Evolutionary conservation across 495 filamentous ascomycete species (phyloP).

Genomic region (Schizothecium vesticola): DNA sequence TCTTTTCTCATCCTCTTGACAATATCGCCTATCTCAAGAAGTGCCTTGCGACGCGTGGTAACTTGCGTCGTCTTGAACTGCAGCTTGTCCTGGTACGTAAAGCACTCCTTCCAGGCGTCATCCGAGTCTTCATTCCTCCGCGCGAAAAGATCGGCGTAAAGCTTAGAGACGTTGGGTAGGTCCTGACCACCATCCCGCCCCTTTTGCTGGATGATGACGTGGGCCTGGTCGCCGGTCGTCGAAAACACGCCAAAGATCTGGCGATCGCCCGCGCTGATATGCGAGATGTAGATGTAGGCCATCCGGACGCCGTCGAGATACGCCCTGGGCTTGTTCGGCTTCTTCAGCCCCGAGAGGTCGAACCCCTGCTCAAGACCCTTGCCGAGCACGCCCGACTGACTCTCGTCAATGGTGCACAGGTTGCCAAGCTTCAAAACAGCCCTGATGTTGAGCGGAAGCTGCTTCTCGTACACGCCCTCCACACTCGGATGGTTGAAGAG

Average conservation of each 20-base stretch:
- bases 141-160: constrained; percentile 73
- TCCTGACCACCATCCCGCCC: constrained; percentile 67
- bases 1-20: constrained; percentile 85
- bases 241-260: constrained; percentile 95
- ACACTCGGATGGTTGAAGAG: constrained; percentile 90
- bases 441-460: constrained; percentile 75
- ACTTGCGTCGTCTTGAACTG: constrained; percentile 82
- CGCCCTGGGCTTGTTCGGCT: constrained; percentile 56
- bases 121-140: constrained; percentile 60
- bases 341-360: constrained; percentile 70
- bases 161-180: constrained; percentile 82
- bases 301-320: constrained; percentile 68
- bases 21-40: constrained; percentile 76
- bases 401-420: constrained; percentile 91
- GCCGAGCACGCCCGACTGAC: constrained; percentile 82
- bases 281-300: constrained; percentile 84
- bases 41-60: constrained; percentile 79
- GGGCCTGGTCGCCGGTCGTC: constrained; percentile 68
- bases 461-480: constrained; percentile 94
- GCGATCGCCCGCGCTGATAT: constrained; percentile 80
- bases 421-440: constrained; percentile 86
- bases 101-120: constrained; percentile 68
- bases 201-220: constrained; percentile 79
- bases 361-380: constrained; percentile 92
- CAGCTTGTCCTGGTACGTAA: constrained; percentile 82